Evolutionary conservation across 2,329 filamentous ascomycete genomes (phyloP).

Genomic region (Trichoderma pleuroti): DNA sequence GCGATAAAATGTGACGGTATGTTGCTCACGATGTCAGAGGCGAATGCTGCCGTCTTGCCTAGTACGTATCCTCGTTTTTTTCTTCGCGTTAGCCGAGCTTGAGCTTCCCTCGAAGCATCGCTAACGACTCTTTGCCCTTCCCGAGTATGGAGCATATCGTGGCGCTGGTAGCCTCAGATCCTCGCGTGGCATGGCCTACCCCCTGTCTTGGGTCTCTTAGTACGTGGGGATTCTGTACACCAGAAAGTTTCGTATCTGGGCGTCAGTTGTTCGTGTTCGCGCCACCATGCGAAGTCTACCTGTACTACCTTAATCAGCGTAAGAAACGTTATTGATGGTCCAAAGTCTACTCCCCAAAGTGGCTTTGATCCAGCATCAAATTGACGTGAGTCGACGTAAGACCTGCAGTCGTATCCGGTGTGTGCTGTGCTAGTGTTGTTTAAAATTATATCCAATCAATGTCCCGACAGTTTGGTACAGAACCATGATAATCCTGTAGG

Average conservation of each 20-base stretch:
- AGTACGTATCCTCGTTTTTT: neutral
- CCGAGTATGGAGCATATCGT: constrained; percentile 14
- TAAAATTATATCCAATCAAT: neutral
- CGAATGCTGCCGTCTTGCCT: neutral
- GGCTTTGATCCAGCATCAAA: neutral
- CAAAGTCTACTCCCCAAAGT: neutral
- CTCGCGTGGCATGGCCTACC: constrained; percentile 23
- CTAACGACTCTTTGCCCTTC: neutral
- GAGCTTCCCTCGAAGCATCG: neutral
- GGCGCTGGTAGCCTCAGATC: constrained; percentile 23
- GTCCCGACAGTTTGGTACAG: neutral
- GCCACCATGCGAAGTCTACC: neutral
- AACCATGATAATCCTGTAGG: neutral
- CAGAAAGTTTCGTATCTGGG: neutral
- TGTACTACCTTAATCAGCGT: neutral
- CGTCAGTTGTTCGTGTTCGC: neutral
- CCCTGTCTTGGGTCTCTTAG: constrained; percentile 6
- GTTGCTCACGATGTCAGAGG: neutral
- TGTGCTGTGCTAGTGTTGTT: neutral
- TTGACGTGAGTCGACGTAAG: neutral
- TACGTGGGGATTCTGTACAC: neutral
- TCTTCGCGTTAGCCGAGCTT: neutral
- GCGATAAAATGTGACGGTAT: neutral
- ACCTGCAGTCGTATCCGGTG: neutral
- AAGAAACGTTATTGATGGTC: neutral